A percentile compares a stretch with the other conserved stretches of the same genome.
Conservation (phyloP, 2,329 filamentous ascomycete genomes). For the Fusarium gaditjirri region DNA sequence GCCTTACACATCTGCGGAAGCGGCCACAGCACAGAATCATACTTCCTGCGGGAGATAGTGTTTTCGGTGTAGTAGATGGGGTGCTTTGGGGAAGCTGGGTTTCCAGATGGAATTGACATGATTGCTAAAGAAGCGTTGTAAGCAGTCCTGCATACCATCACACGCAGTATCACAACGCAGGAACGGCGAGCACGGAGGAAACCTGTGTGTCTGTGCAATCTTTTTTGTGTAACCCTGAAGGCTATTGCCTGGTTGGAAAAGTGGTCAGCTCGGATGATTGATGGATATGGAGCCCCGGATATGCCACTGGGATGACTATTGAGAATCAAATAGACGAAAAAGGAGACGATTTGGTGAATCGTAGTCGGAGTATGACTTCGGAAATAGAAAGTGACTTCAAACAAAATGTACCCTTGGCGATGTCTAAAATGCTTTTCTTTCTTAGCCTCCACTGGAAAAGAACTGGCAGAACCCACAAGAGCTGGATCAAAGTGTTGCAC, state of each 20-base stretch:
- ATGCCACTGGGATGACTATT: slow-evolving; percentile 26
- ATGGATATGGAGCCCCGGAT: slow-evolving; percentile 41
- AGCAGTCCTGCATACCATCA: background rate
- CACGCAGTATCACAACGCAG: slow-evolving; percentile 18
- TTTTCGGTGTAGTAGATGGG: slow-evolving; percentile 4
- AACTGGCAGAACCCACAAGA: slow-evolving; percentile 9
- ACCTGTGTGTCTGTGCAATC: slow-evolving; percentile 13
- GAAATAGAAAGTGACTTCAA: slow-evolving; percentile 3
- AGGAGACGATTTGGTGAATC: background rate
- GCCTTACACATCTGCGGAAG: background rate
- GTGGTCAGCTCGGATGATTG: slow-evolving; percentile 34
- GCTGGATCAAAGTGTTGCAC: slow-evolving; percentile 18
- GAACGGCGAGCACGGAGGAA: slow-evolving; percentile 27
- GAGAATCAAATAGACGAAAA: slow-evolving; percentile 13
- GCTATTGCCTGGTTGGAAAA: slow-evolving; percentile 2
- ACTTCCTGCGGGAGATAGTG: slow-evolving; percentile 8
- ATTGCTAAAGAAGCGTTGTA: background rate
- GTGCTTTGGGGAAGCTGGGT: slow-evolving; percentile 1
- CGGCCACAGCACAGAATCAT: slow-evolving; percentile 2
- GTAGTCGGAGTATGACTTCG: background rate
- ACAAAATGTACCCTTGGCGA: background rate
- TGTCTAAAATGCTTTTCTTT: slow-evolving; percentile 15
- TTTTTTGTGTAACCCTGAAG: slow-evolving; percentile 17
- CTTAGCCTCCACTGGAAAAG: slow-evolving; percentile 17
- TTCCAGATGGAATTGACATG: slow-evolving; percentile 4